Evolutionary conservation across 768 basidiomycete species (phyloP).

Genomic region (Amanita rubescens): DNA sequence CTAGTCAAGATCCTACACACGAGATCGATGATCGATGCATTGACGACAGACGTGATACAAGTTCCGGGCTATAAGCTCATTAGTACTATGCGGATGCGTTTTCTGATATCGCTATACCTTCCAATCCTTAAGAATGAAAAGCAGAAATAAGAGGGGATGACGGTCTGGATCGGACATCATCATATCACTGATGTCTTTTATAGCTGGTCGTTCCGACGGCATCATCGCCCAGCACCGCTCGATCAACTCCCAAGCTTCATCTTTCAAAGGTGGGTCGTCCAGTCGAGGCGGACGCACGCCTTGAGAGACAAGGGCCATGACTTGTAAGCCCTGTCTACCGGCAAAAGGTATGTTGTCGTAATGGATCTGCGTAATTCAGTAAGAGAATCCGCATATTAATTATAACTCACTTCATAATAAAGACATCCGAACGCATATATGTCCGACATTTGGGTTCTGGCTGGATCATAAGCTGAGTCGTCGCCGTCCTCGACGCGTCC

Average conservation of each 20-base stretch:
- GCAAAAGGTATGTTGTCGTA: not conserved
- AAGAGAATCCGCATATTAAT: not conserved
- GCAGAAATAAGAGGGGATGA: no score
- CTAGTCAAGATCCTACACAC: no score
- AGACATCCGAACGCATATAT: not conserved
- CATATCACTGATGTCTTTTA: not conserved
- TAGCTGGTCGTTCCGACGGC: not conserved
- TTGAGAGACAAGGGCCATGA: not conserved
- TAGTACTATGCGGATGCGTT: no score
- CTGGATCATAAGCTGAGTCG: no score
- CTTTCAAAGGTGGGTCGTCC: not conserved
- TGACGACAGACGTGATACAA: no score
- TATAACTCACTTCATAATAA: not conserved
- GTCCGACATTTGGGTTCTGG: not conserved
- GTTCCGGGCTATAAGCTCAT: no score
- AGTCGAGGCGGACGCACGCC: not conserved
- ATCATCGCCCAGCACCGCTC: not conserved
- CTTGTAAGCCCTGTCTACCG: not conserved
- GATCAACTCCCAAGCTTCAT: not conserved
- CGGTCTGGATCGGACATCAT: no score
- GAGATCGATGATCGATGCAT: no score
- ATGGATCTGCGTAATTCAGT: no score
- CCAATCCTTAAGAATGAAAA: no score
- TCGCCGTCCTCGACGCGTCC: not conserved
- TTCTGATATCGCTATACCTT: no score